phyloP scores from a whole-genome alignment of 805 yeast species.

The Candida krabiensis region DNA sequence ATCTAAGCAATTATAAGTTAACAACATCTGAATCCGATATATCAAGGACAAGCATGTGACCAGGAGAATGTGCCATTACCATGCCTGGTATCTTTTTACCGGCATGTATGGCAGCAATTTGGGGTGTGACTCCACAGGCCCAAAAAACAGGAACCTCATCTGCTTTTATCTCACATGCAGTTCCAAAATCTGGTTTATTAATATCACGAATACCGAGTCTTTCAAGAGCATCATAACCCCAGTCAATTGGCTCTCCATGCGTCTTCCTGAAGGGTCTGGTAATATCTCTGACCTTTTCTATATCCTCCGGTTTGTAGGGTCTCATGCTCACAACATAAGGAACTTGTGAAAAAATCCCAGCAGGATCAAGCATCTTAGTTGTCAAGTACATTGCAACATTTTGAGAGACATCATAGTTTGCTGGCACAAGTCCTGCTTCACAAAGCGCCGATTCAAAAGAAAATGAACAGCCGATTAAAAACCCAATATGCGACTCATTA shows the following conservation, averaged over 20 bases:
- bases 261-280: constrained; percentile 31
- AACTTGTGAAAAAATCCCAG: constrained; percentile 33
- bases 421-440: constrained; percentile 32
- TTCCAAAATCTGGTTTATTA: constrained; percentile 38
- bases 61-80: constrained; percentile 38
- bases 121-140: constrained; percentile 47
- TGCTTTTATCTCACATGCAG: constrained; percentile 27
- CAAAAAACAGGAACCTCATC: constrained; percentile 44
- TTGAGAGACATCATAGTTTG: constrained; percentile 20
- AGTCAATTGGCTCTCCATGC: constrained; percentile 44
- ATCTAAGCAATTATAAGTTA: not conserved
- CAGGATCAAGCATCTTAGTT: constrained; percentile 25
- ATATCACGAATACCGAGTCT: constrained; percentile 37
- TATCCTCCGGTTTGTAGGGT: constrained; percentile 33
- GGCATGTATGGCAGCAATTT: constrained; percentile 31
- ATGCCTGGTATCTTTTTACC: constrained; percentile 31
- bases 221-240: constrained; percentile 40
- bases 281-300: constrained; percentile 33
- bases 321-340: constrained; percentile 44
- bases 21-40: constrained; percentile 26
- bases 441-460: constrained; percentile 39
- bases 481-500: constrained; percentile 35
- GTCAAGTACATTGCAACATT: constrained; percentile 32
- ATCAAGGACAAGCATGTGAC: constrained; percentile 38
- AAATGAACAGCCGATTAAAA: constrained; percentile 42